A percentile compares a stretch with the other conserved stretches of the same genome.
Evolutionary conservation across 176 grass and related monocot genomes (phyloP).

Genomic region (Triticum urartu): DNA sequence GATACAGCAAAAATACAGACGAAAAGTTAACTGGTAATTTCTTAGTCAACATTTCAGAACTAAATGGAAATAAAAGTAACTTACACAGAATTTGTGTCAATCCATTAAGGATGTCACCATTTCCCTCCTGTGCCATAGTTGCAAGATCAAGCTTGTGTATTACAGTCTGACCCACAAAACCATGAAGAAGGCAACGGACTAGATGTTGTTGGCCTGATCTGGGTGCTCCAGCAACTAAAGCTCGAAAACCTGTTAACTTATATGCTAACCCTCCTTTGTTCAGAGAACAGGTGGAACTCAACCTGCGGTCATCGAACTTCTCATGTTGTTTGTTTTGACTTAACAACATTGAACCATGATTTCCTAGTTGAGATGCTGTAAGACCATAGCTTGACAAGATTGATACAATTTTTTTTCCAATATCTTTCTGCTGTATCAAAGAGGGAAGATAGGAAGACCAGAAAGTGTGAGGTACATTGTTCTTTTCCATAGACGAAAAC

Average conservation of each 20-base stretch:
- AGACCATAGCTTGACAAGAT: slow-evolving; percentile 71
- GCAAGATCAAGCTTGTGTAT: slow-evolving; percentile 93
- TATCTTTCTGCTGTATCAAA: slow-evolving; percentile 58
- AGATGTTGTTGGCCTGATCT: slow-evolving; percentile 84
- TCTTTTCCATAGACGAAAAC: slow-evolving; percentile 65
- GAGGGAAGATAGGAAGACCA: slow-evolving; percentile 70
- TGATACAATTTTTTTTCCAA: slow-evolving; percentile 59
- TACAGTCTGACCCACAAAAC: slow-evolving; percentile 75
- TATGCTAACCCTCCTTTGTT: slow-evolving; percentile 45
- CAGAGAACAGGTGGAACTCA: slow-evolving; percentile 35
- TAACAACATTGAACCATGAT: slow-evolving; percentile 29
- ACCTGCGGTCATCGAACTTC: slow-evolving; percentile 45
- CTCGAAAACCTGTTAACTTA: slow-evolving; percentile 73
- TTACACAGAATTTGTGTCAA: slow-evolving; percentile 93
- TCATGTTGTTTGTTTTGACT: slow-evolving; percentile 35
- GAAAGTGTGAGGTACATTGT: slow-evolving; percentile 42
- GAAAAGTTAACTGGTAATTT: background rate
- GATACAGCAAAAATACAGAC: background rate
- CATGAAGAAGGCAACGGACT: slow-evolving; percentile 79
- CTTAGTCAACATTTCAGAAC: slow-evolving; percentile 20
- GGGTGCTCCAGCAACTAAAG: slow-evolving; percentile 72
- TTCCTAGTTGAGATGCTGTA: slow-evolving; percentile 51
- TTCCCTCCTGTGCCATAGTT: slow-evolving; percentile 87
- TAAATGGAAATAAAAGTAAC: slow-evolving; percentile 37
- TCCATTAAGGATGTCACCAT: slow-evolving; percentile 85